Evolutionary conservation across 257 asterid genomes (phyloP), one percentile per base, ranked within the genome.

Genomic region (Echites panduratus): DNA sequence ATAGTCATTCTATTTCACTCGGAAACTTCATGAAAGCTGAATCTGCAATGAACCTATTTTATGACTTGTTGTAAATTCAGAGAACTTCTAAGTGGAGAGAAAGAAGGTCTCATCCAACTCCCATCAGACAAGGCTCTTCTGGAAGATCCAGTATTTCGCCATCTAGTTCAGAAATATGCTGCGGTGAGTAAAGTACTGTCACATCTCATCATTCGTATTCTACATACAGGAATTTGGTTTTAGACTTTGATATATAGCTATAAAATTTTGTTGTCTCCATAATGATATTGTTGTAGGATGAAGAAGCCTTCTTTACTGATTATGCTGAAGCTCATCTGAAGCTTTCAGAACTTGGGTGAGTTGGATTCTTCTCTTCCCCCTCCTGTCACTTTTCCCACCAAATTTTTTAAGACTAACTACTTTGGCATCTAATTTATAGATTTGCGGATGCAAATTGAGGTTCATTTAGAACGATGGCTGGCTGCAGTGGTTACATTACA

Each of bases 331-430:
- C 98, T 74, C 98, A 88, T 84, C 59, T 86, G 50, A 92, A 88
- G 79, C 95, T 92, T 75, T 88, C 97, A 0, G 97, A 92, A 82
- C 90, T 92, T 4, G 96, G 96, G 97, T 91, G 75, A 78, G 82
- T 84, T 2, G 16, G 38, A 11, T 64, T 64, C 38, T 32, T 32
- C 38, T 22, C 69, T 10, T 5, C 69, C 38, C 16, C 17, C 29
- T 20, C 7, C 49, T 17, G 7, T 64, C 3, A 38, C 12, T 20
- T 40, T 27, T 63, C 49, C 14, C 4, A 0, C 7, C 49, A 8
- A 9, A 64, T 8, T 17, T 38, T 38, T 14, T 38, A 7, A 22
- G 24, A 70, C 73, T 50, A 4, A 69, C 48, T 50, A 9, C 17
- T 8, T 22, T 29, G 9, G 12, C 4, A 4, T 50, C n/a, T 26